Percentiles rank a stretch among this genome's conserved stretches.
phyloP scores from a whole-genome alignment of 495 filamentous ascomycete genomes.

The Hapsidospora chrysogenum region DNA sequence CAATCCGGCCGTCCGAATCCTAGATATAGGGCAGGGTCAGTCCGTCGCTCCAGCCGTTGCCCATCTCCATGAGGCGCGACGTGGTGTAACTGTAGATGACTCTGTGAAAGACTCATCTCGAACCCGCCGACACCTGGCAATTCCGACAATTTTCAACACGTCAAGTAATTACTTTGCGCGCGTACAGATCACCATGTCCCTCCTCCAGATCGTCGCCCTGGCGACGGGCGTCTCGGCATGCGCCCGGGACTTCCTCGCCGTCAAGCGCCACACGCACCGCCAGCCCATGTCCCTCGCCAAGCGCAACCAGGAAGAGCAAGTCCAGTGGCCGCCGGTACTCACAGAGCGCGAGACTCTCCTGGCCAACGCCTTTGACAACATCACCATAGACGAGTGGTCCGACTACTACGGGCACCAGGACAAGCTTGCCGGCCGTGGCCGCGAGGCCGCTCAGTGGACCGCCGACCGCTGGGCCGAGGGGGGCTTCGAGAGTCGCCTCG shows the following conservation, averaged over 20 bases:
- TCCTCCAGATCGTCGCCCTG: slow-evolving; percentile 26
- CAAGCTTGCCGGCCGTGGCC: not conserved
- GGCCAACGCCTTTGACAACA: slow-evolving; percentile 63
- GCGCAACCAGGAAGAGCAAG: slow-evolving; percentile 46
- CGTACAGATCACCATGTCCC: slow-evolving; percentile 21
- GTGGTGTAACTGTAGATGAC: too few relatives aligned
- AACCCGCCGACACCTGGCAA: too few relatives aligned
- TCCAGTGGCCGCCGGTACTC: slow-evolving; percentile 83
- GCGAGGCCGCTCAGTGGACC: slow-evolving; percentile 64
- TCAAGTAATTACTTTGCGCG: too few relatives aligned
- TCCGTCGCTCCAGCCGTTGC: too few relatives aligned
- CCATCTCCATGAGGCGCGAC: too few relatives aligned
- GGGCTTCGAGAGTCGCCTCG: slow-evolving; percentile 56
- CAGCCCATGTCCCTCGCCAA: slow-evolving; percentile 51
- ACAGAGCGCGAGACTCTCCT: slow-evolving; percentile 71
- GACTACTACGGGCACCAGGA: not conserved
- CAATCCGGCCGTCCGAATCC: too few relatives aligned
- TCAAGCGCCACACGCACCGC: slow-evolving; percentile 45
- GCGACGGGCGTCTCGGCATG: slow-evolving; percentile 7
- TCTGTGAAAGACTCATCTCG: too few relatives aligned
- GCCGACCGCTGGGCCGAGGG: slow-evolving; percentile 68
- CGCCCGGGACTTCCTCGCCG: slow-evolving; percentile 5
- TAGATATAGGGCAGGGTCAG: too few relatives aligned
- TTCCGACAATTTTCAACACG: too few relatives aligned
- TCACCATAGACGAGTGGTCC: slow-evolving; percentile 1